A percentile compares a stretch with the other conserved stretches of the same genome.
These are phyloP conservation scores for Orbilia quercus DNA, from an alignment of 2,329 filamentous ascomycete genomes.

Conservation along the genomic window DNA sequence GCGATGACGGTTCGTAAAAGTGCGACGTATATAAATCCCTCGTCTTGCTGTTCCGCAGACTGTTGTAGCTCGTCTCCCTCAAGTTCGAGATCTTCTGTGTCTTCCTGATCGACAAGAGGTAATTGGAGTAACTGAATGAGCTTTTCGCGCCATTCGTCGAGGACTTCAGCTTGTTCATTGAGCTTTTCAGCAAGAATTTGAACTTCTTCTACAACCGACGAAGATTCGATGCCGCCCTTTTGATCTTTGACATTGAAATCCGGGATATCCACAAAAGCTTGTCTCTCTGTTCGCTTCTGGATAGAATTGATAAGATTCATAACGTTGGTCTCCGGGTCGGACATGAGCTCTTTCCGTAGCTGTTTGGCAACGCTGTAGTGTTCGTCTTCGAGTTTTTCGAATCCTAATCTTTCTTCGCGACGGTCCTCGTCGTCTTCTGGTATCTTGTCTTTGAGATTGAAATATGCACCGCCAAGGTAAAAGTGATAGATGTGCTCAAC, in stretches of 20 bases:
- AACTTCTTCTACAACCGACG: constrained; percentile 73
- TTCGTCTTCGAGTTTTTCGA: constrained; percentile 28
- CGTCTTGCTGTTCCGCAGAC: constrained; percentile 86
- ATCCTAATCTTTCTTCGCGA: constrained; percentile 69
- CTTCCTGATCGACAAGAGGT: constrained; percentile 85
- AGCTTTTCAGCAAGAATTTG: constrained; percentile 73
- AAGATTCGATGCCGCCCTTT: constrained; percentile 77
- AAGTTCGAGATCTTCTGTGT: constrained; percentile 70
- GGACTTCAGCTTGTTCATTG: constrained; percentile 76
- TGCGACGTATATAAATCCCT: constrained; percentile 87
- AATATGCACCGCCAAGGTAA: constrained; percentile 36
- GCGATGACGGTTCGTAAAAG: constrained; percentile 78
- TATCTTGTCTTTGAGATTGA: constrained; percentile 65
- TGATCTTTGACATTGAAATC: constrained; percentile 69
- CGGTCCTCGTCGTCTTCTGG: constrained; percentile 74
- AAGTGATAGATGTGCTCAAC: constrained; percentile 50
- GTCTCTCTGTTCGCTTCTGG: constrained; percentile 67
- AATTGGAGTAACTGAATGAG: constrained; percentile 70
- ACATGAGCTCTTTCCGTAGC: constrained; percentile 70
- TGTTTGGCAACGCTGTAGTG: constrained; percentile 82
- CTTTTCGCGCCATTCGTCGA: constrained; percentile 79
- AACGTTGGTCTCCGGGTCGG: constrained; percentile 70
- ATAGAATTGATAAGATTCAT: constrained; percentile 74
- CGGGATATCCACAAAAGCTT: constrained; percentile 73
- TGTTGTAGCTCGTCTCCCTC: constrained; percentile 91